Evolutionary conservation across 805 yeast species (phyloP).

Genomic region (Saturnispora bothae): DNA sequence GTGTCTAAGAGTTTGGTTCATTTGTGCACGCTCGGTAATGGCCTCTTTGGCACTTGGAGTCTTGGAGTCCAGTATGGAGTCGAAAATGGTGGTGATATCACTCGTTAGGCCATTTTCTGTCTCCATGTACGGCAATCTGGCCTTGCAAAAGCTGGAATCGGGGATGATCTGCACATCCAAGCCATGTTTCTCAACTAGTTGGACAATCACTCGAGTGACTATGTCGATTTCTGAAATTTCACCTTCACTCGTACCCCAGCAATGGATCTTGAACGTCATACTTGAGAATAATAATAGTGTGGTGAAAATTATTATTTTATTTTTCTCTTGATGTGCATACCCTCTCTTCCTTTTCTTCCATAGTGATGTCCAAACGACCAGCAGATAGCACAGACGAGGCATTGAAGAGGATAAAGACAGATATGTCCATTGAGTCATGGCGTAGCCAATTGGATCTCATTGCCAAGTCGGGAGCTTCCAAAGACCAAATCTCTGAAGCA

Average conservation of each 20-base stretch:
- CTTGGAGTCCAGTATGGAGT: background rate
- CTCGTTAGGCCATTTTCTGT: constrained; percentile 2
- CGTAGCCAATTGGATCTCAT: constrained; percentile 38
- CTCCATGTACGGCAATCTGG: constrained; percentile 7
- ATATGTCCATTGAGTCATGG: constrained; percentile 32
- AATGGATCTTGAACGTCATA: constrained; percentile 4
- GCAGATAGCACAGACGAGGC: constrained; percentile 26
- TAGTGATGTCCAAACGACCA: constrained; percentile 22
- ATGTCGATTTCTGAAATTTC: constrained; percentile 2
- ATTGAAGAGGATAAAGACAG: constrained; percentile 47
- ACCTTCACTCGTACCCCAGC: constrained; percentile 5
- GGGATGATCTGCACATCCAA: constrained; percentile 6
- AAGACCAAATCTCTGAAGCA: constrained; percentile 39
- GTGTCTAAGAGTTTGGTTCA: background rate
- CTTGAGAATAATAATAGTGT: background rate
- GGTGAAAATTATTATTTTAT: background rate
- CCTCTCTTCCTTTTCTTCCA: constrained; percentile 1
- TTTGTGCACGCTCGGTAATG: background rate
- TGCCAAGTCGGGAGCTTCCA: constrained; percentile 27
- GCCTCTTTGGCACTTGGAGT: background rate
- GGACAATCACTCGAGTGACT: background rate
- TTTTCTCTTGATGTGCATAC: no score
- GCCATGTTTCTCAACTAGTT: background rate
- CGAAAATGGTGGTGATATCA: constrained; percentile 3
- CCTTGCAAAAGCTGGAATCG: constrained; percentile 6